Evolutionary conservation across 768 basidiomycete genomes (phyloP).

Genomic region (Auriscalpium orientale): DNA sequence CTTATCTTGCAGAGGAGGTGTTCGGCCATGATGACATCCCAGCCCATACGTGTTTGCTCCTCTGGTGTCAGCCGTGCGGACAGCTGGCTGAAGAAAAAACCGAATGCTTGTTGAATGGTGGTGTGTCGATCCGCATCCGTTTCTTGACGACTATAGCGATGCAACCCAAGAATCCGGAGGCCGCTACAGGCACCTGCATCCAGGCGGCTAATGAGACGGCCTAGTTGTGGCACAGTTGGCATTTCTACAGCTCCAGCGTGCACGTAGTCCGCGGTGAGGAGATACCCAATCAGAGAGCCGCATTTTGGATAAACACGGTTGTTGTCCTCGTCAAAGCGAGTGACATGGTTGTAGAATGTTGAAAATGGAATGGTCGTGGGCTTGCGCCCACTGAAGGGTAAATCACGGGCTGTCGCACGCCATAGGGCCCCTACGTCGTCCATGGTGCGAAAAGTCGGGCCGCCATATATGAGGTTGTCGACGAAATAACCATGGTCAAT

Average conservation of each 20-base stretch:
- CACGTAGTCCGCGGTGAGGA: neutral
- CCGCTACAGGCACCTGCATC: neutral
- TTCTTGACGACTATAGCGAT: too few relatives aligned
- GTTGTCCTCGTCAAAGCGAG: neutral
- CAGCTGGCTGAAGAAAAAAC: neutral
- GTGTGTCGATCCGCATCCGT: too few relatives aligned
- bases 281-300: neutral
- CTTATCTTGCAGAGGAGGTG: neutral
- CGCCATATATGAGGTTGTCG: too few relatives aligned
- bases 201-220: neutral
- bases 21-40: neutral
- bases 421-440: neutral
- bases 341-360: neutral
- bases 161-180: neutral
- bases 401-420: neutral
- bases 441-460: neutral
- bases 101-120: neutral
- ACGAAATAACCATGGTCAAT: too few relatives aligned
- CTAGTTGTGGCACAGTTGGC: neutral
- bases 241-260: neutral
- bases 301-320: neutral
- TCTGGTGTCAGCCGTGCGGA: neutral
- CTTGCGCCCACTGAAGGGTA: neutral
- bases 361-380: neutral
- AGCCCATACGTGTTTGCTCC: neutral